Base-by-base conservation (phyloP, 2,329 filamentous ascomycete genomes). In the Fusarium haematococcum region DNA sequence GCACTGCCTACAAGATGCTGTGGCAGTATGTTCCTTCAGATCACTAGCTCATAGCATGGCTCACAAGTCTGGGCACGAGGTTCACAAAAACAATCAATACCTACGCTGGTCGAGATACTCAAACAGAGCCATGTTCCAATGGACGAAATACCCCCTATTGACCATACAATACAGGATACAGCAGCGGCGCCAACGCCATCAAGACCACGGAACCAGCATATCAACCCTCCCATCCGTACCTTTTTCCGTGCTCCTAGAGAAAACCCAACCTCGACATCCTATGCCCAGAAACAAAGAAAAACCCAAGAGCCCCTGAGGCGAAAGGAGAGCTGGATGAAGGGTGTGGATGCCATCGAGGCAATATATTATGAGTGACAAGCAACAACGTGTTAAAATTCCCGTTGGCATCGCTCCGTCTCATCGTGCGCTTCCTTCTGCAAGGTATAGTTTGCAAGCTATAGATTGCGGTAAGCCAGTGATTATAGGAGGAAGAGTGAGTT, bases 151-250 rank as follows among this genome's bases (percentile, higher is more conserved):
- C 74, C 71, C 70, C 60, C 43, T 35, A 52, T 74, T 70, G 70
- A 78, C 65, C 64, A 61, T 78, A 78, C 71, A 78, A 70, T 77
- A 73, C 67, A 78, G 69, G 45, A 74, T 74, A 73, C 72, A 75
- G 63, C 50, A 73, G 67, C 66, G 71, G 70, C 65, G 70, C 69
- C 62, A 75, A 73, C 67, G 73, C 76, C 70, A 70, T 65, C 61
- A 48, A 63, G 57, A 54, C 69, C 54, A 67, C 65, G 39, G 37
- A 74, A 61, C 52, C 63, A 67, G 48, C 58, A 45, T 50, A 43
- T 58, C 27, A 50, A 48, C 59, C 67, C 39, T 63, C 64, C 67
- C 60, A 59, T 59, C 67, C 68, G 27, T 68, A 58, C 57, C 68
- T 60, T 67, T 62, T 27, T 23, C 71, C 41, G 18, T 64, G 48